phyloP scores from a whole-genome alignment of 2,329 filamentous ascomycete species.

The Botryotinia convoluta region DNA sequence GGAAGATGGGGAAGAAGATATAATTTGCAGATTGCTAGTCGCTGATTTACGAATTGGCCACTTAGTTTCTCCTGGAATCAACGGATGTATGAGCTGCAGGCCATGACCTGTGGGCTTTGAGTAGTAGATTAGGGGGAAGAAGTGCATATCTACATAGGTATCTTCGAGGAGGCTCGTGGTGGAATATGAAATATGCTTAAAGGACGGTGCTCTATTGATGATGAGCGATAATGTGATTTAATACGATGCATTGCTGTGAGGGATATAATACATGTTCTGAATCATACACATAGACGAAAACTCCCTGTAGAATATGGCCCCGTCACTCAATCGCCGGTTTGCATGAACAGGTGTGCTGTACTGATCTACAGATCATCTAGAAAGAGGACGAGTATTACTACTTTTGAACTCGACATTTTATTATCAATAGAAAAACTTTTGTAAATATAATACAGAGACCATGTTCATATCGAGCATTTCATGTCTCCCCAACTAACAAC shows the following conservation, averaged over 20 bases:
- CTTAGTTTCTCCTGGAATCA: neutral
- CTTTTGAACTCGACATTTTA: neutral
- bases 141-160: neutral
- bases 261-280: neutral
- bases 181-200: neutral
- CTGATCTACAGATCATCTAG: neutral
- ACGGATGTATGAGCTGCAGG: neutral
- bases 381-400: neutral
- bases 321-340: neutral
- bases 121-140: neutral
- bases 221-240: neutral
- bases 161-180: neutral
- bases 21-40: neutral
- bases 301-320: neutral
- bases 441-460: neutral
- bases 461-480: neutral
- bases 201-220: neutral
- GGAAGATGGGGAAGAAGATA: neutral
- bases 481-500: neutral
- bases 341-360: neutral
- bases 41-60: neutral
- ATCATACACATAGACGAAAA: neutral
- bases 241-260: neutral
- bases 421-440: neutral
- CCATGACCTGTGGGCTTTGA: neutral